A percentile compares a stretch with the other conserved stretches of the same genome.
Evolutionary conservation across 148 eudicot genomes (phyloP).

Genomic region (Persicaria tinctoria): DNA sequence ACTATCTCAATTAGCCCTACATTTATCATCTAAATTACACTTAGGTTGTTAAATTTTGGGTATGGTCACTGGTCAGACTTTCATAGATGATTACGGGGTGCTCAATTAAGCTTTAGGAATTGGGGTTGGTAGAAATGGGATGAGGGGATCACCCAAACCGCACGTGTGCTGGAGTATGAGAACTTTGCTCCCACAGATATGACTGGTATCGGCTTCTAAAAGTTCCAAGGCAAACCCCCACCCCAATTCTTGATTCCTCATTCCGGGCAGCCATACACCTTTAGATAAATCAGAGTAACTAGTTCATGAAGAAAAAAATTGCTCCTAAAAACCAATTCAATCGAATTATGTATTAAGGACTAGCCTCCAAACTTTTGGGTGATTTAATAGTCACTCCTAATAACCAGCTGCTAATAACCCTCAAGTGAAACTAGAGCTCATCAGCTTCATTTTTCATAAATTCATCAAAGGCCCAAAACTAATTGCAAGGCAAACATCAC

Average conservation of each 20-base stretch:
- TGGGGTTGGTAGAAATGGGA: neutral
- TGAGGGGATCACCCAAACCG: neutral
- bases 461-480: neutral
- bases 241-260: neutral
- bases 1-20: neutral
- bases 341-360: neutral
- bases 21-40: neutral
- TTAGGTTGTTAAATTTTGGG: constrained; percentile 1
- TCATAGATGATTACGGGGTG: neutral
- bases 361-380: neutral
- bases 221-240: neutral
- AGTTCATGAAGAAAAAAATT: neutral
- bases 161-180: neutral
- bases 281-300: neutral
- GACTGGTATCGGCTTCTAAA: no score
- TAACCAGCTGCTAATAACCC: neutral
- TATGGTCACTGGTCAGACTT: neutral
- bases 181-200: neutral
- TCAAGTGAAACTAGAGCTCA: neutral
- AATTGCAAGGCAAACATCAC: neutral
- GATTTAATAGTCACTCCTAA: neutral
- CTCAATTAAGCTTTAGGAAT: neutral
- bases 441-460: neutral
- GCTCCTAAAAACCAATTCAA: neutral
- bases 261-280: neutral